Base-by-base conservation (phyloP, 441 rosid species). In the Populus hybrid region DNA sequence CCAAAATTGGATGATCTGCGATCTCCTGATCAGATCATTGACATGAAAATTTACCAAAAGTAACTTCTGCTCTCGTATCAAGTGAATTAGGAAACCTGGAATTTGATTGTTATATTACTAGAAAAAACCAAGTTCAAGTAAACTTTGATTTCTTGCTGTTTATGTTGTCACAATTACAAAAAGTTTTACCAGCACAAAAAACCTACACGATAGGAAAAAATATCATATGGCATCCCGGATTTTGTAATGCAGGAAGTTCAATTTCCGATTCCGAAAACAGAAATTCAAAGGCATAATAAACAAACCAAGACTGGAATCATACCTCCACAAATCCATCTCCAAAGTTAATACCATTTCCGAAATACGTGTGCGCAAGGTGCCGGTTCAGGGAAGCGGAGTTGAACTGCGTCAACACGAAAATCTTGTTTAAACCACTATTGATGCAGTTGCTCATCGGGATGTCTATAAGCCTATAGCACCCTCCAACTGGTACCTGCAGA, bases 291-390 rank as follows among this genome's bases (percentile, higher is more conserved):
- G 3, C 32, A 30, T 30, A 23, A n/a, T 67, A 64, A 50, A 18
- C 2, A 35, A 0, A 57, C 8, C 2, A 11, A 18, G 28, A 61
- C 12, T 32, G 76, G 11, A 50, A 70, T 61, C 46, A 66, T 88
- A 93, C 99, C 99, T 96, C 97, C 28, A 96, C 99, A 70, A 91
- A 94, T 74, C 98, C 99, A 82, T 90, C 98, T 12, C 98, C 98
- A 77, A 92, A 94, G 87, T 83, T 96, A 23, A 90, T 70, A 26
- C 97, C 98, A 80, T 96, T 94, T 64, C 94, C 95, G 67, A 84
- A 92, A 81, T 93, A 96, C n/a, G 97, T 94, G 59, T 92, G 92
- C 0, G 97, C 91, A 71, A 96, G 71, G 80, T 96, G 96, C 42
- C 98, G 91, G 78, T 96, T 94, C 24, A 94, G 97, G 76, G 98